These are phyloP conservation scores for Teratosphaeria zuluensis DNA, from an alignment of 2,329 filamentous ascomycete genomes.

Conservation along the genomic window DNA sequence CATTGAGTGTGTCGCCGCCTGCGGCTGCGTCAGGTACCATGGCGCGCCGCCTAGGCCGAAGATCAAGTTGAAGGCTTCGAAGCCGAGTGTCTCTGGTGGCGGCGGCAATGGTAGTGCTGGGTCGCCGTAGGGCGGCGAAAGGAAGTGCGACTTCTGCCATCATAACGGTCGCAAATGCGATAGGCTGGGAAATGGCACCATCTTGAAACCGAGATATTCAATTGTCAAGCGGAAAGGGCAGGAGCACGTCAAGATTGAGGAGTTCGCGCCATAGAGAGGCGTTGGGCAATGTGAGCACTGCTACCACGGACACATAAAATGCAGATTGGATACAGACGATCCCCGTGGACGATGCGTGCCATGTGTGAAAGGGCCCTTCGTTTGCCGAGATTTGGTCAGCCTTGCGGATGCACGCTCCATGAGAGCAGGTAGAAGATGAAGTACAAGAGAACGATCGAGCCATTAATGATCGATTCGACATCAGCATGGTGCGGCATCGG, in stretches of 20 bases:
- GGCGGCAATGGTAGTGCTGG: neutral
- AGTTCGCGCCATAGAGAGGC: neutral
- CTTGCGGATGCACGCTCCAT: neutral
- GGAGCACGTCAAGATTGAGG: too few relatives aligned
- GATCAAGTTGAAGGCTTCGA: slow-evolving; percentile 7
- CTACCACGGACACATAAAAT: neutral
- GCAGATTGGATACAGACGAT: neutral
- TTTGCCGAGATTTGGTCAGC: neutral
- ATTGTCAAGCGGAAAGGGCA: too few relatives aligned
- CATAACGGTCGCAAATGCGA: too few relatives aligned
- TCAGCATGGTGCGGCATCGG: too few relatives aligned
- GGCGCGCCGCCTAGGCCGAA: slow-evolving; percentile 9
- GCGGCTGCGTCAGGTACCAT: neutral
- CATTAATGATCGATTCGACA: too few relatives aligned
- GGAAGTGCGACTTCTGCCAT: neutral
- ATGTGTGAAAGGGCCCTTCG: neutral
- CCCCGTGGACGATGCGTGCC: neutral
- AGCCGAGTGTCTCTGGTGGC: neutral
- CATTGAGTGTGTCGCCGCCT: slow-evolving; percentile 3
- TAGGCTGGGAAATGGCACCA: too few relatives aligned
- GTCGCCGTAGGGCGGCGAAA: neutral
- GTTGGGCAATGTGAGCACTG: neutral
- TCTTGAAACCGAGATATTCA: too few relatives aligned
- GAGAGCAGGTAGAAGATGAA: neutral
- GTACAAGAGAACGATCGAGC: too few relatives aligned